These are phyloP conservation scores for Alternaria sp. DNA, from an alignment of 2,329 filamentous ascomycete genomes.

Conservation along the genomic window DNA sequence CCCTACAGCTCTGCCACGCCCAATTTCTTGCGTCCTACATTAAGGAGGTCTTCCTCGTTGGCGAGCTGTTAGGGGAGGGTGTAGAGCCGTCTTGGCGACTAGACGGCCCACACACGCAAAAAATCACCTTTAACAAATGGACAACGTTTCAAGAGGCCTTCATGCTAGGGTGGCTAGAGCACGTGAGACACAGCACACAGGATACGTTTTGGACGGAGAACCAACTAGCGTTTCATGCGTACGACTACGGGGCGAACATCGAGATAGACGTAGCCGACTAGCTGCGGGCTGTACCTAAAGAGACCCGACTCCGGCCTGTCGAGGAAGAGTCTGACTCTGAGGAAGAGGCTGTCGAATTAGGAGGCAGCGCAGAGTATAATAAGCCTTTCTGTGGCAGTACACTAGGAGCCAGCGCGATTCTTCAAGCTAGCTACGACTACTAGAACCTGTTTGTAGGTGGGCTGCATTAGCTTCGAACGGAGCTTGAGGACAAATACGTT, in stretches of 20 bases:
- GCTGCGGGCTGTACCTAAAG: slow-evolving; percentile 8
- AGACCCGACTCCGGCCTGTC: not conserved
- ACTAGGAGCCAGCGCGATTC: too few relatives aligned
- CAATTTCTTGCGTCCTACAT: slow-evolving; percentile 9
- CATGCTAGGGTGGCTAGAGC: not conserved
- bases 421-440: too few relatives aligned
- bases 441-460: too few relatives aligned
- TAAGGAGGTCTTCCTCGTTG: slow-evolving; percentile 7
- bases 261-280: slow-evolving; percentile 7
- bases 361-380: too few relatives aligned
- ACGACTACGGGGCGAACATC: slow-evolving; percentile 5
- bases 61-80: slow-evolving; percentile 6
- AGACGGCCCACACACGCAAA: slow-evolving; percentile 1
- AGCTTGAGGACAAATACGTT: too few relatives aligned
- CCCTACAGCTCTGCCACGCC: slow-evolving; percentile 3
- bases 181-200: slow-evolving; percentile 1
- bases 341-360: too few relatives aligned
- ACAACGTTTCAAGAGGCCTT: slow-evolving; percentile 5
- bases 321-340: too few relatives aligned
- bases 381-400: too few relatives aligned
- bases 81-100: slow-evolving; percentile 6
- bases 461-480: too few relatives aligned
- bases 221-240: not conserved
- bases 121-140: slow-evolving; percentile 8
- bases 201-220: not conserved